Conservation (phyloP, 768 basidiomycete genomes). For the Trametopsis cervina region DNA sequence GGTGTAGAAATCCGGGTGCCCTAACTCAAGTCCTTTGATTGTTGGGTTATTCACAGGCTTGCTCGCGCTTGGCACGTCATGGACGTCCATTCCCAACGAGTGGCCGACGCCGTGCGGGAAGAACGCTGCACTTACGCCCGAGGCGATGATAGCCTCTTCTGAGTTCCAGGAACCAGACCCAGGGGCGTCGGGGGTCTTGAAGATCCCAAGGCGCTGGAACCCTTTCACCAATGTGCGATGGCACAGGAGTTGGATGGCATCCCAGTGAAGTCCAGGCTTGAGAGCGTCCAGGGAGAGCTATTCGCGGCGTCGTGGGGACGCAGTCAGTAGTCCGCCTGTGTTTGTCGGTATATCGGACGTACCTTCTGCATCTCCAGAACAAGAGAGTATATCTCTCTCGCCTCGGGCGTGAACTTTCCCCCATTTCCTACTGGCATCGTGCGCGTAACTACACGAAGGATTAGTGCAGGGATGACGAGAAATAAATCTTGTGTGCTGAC, state of each 20-base stretch:
- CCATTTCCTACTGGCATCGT: constrained; percentile 93
- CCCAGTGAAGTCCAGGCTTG: constrained; percentile 84
- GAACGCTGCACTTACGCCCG: constrained; percentile 78
- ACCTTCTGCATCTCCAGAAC: constrained; percentile 90
- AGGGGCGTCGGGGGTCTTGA: constrained; percentile 49
- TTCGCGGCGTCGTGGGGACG: not conserved
- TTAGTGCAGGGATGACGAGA: constrained; percentile 4
- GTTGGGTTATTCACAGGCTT: constrained; percentile 58
- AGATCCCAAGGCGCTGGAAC: constrained; percentile 81
- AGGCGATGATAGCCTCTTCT: constrained; percentile 63
- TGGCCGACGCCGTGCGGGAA: constrained; percentile 95
- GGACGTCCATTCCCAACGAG: constrained; percentile 89
- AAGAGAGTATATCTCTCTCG: constrained; percentile 76
- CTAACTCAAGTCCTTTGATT: constrained; percentile 27
- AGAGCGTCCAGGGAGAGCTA: constrained; percentile 56
- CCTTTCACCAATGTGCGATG: constrained; percentile 78
- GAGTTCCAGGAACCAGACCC: constrained; percentile 51
- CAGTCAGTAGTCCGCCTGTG: not conserved
- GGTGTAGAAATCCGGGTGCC: constrained; percentile 63
- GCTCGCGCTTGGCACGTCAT: constrained; percentile 82
- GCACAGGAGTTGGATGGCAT: constrained; percentile 75
- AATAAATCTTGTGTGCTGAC: constrained; percentile 25
- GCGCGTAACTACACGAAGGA: constrained; percentile 39
- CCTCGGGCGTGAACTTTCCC: constrained; percentile 80
- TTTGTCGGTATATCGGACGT: constrained; percentile 6